Evolutionary conservation across 2,329 filamentous ascomycete species (phyloP).

Genomic region (Zelopaecilomyces penicillatus): DNA sequence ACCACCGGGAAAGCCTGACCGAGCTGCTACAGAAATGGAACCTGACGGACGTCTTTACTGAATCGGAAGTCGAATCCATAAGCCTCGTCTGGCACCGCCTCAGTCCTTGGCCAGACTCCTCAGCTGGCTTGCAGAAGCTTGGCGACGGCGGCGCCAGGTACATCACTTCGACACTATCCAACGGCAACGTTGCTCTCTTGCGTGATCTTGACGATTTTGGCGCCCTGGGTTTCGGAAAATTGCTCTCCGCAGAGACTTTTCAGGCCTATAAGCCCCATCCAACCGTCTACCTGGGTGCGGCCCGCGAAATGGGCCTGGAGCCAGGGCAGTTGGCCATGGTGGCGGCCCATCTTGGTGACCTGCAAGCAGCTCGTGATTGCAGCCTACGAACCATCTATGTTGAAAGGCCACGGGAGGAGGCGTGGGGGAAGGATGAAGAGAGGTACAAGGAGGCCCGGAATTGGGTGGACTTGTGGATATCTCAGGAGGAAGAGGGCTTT

Average conservation of each 20-base stretch:
- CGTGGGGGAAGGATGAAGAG: conserved; percentile 42
- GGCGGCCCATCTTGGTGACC: conserved; percentile 63
- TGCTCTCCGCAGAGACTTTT: conserved; percentile 64
- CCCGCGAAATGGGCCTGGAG: conserved; percentile 44
- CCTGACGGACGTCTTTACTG: conserved; percentile 51
- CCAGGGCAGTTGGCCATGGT: conserved; percentile 64
- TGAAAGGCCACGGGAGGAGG: conserved; percentile 59
- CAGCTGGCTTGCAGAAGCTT: conserved; percentile 46
- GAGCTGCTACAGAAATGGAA: conserved; percentile 47
- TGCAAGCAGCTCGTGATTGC: conserved; percentile 54
- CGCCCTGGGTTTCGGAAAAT: conserved; percentile 49
- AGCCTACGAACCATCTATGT: conserved; percentile 69
- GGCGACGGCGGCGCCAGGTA: conserved; percentile 34
- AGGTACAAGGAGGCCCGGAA: conserved; percentile 41
- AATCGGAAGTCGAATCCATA: conserved; percentile 55
- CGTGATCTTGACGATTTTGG: conserved; percentile 53
- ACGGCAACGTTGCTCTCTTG: conserved; percentile 63
- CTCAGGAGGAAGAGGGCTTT: conserved; percentile 23
- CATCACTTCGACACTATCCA: conserved; percentile 60
- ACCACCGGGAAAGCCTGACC: conserved; percentile 56
- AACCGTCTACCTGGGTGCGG: conserved; percentile 61
- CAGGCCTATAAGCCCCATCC: conserved; percentile 66
- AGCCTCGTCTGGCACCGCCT: conserved; percentile 66
- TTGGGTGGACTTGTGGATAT: conserved; percentile 33
- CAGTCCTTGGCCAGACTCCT: conserved; percentile 58